A percentile compares a stretch with the other conserved stretches of the same genome.
phyloP scores from a whole-genome alignment of 306 rosid genomes.

The Castanospermum australe region DNA sequence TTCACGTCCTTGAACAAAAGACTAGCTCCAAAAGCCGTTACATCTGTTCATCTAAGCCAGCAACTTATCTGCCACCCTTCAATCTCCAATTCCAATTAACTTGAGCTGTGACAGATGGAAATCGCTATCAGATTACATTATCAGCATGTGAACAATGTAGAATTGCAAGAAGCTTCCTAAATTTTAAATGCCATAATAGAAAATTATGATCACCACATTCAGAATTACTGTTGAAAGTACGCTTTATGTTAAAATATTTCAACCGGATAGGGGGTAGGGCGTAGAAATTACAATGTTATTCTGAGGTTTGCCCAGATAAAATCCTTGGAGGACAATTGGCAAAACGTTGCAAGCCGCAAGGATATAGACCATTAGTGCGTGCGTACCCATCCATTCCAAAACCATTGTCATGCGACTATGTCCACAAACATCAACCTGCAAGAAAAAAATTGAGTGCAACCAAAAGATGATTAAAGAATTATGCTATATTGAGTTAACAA shows the following conservation, averaged over 20 bases:
- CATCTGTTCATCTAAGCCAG: not conserved
- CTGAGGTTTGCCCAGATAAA: constrained; percentile 72
- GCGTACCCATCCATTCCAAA: constrained; percentile 92
- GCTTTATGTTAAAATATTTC: not conserved
- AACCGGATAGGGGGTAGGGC: not conserved
- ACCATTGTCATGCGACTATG: constrained; percentile 54
- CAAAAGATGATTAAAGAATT: not conserved
- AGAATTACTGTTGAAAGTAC: not conserved
- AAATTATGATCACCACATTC: not conserved
- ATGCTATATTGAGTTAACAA: not conserved
- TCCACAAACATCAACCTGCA: constrained; percentile 88
- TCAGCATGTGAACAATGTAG: not conserved
- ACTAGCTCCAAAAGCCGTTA: constrained; percentile 25
- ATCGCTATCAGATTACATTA: not conserved
- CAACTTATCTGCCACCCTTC: constrained; percentile 30
- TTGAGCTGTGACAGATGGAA: constrained; percentile 48
- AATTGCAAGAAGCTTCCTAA: not conserved
- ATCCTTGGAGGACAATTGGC: constrained; percentile 83
- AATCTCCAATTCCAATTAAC: constrained; percentile 60
- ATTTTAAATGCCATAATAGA: not conserved
- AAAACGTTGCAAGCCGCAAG: constrained; percentile 85
- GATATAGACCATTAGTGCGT: constrained; percentile 74
- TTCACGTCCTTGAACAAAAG: constrained; percentile 10
- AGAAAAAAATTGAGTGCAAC: not conserved
- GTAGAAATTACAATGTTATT: constrained; percentile 68